Evolutionary conservation across 805 yeast species (phyloP).

Genomic region (Torulaspora microellipsoides): DNA sequence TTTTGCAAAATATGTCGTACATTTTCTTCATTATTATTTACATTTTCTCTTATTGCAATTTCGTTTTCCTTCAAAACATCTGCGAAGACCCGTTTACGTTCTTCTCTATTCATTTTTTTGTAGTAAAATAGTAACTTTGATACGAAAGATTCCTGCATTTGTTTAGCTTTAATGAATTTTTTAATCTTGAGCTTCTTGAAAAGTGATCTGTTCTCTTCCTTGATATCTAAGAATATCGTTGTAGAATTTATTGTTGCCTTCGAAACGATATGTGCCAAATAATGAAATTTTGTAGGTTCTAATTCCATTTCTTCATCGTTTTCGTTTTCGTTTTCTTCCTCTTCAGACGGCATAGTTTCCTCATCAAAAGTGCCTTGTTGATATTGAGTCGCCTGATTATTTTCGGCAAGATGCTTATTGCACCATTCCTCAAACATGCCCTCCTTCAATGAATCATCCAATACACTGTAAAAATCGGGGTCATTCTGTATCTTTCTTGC

Average conservation of each 20-base stretch:
- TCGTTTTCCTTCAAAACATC: constrained; percentile 10
- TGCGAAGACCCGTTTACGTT: constrained; percentile 18
- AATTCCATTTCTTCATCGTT: constrained; percentile 15
- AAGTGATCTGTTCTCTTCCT: constrained; percentile 18
- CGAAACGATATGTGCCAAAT: constrained; percentile 31
- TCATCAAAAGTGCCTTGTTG: neutral
- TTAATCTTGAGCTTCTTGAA: constrained; percentile 26
- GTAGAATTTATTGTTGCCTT: constrained; percentile 19
- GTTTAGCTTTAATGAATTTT: constrained; percentile 17
- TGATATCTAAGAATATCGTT: constrained; percentile 28
- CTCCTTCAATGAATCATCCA: constrained; percentile 35
- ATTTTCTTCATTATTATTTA: constrained; percentile 3
- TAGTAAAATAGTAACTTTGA: constrained; percentile 29
- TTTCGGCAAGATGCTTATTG: constrained; percentile 2
- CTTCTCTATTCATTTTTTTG: constrained; percentile 19
- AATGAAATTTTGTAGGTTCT: constrained; percentile 32
- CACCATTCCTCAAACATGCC: constrained; percentile 47
- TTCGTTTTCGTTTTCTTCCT: constrained; percentile 10
- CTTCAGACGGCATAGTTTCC: constrained; percentile 1
- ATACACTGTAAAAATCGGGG: constrained; percentile 37
- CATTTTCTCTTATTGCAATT: neutral
- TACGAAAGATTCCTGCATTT: constrained; percentile 23
- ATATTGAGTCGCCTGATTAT: neutral
- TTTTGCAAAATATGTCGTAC: constrained; percentile 7
- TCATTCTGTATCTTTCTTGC: constrained; percentile 40